Conservation (phyloP, 2,329 filamentous ascomycete genomes). For the Sarocladium brachiariae region DNA sequence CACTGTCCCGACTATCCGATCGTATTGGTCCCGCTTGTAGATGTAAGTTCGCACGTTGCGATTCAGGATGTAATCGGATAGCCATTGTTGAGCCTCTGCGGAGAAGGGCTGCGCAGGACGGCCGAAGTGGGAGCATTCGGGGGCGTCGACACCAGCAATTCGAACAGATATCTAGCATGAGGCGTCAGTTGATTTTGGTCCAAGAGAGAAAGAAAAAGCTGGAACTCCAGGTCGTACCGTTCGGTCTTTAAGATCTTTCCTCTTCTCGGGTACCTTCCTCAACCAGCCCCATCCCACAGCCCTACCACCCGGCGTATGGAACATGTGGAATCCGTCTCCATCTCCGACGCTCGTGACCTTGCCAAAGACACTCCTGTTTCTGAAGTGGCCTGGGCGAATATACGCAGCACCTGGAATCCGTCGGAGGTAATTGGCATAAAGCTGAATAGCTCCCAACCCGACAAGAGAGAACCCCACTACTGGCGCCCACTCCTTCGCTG, state of each 20-base stretch:
- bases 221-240: conserved; percentile 49
- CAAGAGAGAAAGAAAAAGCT: neutral
- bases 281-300: conserved; percentile 90
- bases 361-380: conserved; percentile 71
- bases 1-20: conserved; percentile 81
- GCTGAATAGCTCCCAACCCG: conserved; percentile 30
- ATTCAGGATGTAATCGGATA: conserved; percentile 64
- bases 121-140: conserved; percentile 89
- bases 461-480: conserved; percentile 30
- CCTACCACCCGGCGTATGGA: conserved; percentile 87
- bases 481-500: conserved; percentile 33
- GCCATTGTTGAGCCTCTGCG: conserved; percentile 73
- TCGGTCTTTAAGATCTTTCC: conserved; percentile 63
- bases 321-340: conserved; percentile 91
- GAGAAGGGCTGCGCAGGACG: conserved; percentile 77
- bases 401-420: conserved; percentile 73
- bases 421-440: conserved; percentile 73
- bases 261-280: conserved; percentile 63
- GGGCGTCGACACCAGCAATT: conserved; percentile 87
- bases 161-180: conserved; percentile 69
- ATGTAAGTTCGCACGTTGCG: conserved; percentile 75
- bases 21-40: conserved; percentile 84
- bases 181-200: neutral
- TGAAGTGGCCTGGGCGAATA: conserved; percentile 69
- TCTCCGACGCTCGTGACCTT: conserved; percentile 91